Evolutionary conservation across 2,329 filamentous ascomycete genomes (phyloP).

Genomic region (Stylonectria norvegica): DNA sequence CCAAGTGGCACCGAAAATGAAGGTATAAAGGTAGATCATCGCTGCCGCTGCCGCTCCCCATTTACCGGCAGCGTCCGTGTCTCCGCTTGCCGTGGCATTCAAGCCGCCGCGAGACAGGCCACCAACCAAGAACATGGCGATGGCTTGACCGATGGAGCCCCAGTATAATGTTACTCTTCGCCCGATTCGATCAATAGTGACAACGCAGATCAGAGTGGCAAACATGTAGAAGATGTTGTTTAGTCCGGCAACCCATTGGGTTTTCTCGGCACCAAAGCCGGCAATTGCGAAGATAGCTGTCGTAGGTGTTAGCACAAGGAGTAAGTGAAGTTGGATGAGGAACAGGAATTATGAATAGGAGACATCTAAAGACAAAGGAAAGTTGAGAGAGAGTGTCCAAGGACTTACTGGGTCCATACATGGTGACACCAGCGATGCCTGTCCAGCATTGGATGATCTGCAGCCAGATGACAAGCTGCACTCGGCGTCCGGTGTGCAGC

Average conservation of each 20-base stretch:
- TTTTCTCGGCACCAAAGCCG: conserved; percentile 56
- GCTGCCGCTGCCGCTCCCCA: conserved; percentile 57
- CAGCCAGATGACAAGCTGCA: conserved; percentile 66
- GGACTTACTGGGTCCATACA: conserved; percentile 44
- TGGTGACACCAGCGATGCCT: conserved; percentile 64
- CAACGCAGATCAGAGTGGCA: conserved; percentile 63
- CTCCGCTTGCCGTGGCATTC: conserved; percentile 40
- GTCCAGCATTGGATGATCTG: conserved; percentile 70
- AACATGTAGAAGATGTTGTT: conserved; percentile 52
- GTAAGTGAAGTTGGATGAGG: not conserved
- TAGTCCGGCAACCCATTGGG: conserved; percentile 58
- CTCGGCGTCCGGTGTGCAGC: conserved; percentile 60
- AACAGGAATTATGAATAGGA: not conserved
- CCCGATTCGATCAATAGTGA: conserved; percentile 66
- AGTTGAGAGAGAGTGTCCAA: not conserved
- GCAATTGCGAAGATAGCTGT: conserved; percentile 58
- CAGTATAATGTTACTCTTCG: conserved; percentile 67
- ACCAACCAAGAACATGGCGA: conserved; percentile 63
- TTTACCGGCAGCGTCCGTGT: conserved; percentile 41
- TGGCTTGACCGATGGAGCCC: conserved; percentile 59
- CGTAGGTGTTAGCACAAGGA: too few relatives aligned
- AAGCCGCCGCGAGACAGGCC: conserved; percentile 54
- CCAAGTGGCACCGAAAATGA: conserved; percentile 39
- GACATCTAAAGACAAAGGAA: too few relatives aligned
- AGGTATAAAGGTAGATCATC: conserved; percentile 59